Evolutionary conservation across 768 basidiomycete genomes (phyloP), one percentile per base, ranked within the genome.

Genomic region (Rhodotorula babjevae): DNA sequence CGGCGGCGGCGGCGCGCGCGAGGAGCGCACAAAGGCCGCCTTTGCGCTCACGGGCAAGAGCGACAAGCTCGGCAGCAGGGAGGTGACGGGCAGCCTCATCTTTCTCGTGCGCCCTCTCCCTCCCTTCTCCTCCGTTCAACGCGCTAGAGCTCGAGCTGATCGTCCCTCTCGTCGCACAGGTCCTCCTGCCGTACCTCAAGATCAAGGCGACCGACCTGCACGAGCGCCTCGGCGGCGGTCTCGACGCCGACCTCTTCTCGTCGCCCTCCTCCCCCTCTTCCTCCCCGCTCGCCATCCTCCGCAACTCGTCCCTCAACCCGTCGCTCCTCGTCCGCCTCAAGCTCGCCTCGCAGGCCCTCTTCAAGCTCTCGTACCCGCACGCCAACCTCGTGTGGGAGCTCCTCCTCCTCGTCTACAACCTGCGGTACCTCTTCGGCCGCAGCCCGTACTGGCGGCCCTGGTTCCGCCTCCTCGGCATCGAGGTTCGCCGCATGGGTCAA

Each of bases 201-300:
- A 89, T 93, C 31, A 95, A 95, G 80, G 87, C 88, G 6, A 90
- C 91, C 58, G 93, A 96, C 78, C 90, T 91, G 78, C 95, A 88
- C 77, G 95, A 99, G 81, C 86, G 88, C 55, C 81, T 97, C 23
- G 93, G 95, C 10, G 95, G 94, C 33, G 90, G 90, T 10, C 77
- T 88, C 12, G 86, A 87, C 70, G 64, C 65, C 9, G 75, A 76
- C 61, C 72, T 79, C 33, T 78, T 79, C 50, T 62, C 61, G 25
- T 72, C 77, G 42, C 59, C 71, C 2, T 33, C 67, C 15, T 27
- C 58, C 3, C 21, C 67, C 23, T 29, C 63, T 15, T 21, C 66
- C 0, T 27, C 66, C 19, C 58, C 67, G 3, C 52, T 68, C 23
- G 21, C 62, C 21, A 31, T 72, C 27, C 59, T 72, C 27, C 63